These are phyloP conservation scores for Dendrobium nobile DNA, from an alignment of 106 monocot genomes.

Conservation along the genomic window DNA sequence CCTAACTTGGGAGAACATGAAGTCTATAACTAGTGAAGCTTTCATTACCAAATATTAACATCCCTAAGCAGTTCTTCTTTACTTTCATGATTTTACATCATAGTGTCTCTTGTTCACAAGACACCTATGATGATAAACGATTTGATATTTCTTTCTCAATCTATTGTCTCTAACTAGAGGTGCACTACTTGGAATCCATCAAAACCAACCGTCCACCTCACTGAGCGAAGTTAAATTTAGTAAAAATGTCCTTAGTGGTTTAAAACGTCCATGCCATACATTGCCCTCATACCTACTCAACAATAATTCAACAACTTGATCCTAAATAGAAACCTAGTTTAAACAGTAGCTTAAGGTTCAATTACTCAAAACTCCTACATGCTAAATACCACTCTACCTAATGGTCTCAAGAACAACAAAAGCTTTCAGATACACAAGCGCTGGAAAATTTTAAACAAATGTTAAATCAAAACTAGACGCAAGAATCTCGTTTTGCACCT, in stretches of 20 bases:
- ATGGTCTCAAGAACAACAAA: neutral
- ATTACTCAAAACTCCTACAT: neutral
- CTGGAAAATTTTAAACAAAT: neutral
- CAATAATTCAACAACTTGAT: neutral
- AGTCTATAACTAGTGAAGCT: too few species aligned
- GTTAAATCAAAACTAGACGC: neutral
- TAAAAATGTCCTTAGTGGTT: neutral
- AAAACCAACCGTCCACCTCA: neutral
- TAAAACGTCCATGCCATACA: too few species aligned
- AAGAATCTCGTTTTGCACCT: conserved; percentile 9
- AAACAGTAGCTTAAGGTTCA: neutral
- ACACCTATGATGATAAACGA: neutral
- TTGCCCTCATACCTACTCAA: neutral
- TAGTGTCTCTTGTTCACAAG: neutral
- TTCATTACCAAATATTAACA: too few species aligned
- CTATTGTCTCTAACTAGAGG: neutral
- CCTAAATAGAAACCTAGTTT: neutral
- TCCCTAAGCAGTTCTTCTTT: too few species aligned
- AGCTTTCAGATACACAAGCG: neutral
- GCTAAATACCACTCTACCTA: neutral
- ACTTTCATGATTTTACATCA: too few species aligned
- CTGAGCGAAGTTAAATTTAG: neutral
- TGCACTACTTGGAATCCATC: neutral
- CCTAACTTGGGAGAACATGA: too few species aligned
- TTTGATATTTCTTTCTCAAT: neutral